Percentiles rank a stretch among this genome's conserved stretches.
These are phyloP conservation scores for Zygosaccharomyces sapae DNA, from an alignment of 1,139 yeast species.

Conservation along the genomic window DNA sequence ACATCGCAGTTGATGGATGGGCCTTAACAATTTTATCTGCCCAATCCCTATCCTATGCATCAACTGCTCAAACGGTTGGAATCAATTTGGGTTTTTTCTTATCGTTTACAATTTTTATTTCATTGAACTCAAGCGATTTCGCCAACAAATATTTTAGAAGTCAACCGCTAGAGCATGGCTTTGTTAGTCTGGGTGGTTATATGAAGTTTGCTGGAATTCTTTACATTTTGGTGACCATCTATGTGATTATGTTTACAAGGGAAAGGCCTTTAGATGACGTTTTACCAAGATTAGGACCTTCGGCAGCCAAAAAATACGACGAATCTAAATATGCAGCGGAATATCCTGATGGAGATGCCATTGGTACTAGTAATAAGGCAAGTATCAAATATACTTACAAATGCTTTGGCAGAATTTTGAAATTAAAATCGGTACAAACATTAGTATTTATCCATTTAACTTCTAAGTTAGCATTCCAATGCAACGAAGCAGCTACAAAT, in stretches of 20 bases:
- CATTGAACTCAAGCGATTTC: conserved; percentile 87
- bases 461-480: conserved; percentile 90
- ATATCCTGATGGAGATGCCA: conserved; percentile 26
- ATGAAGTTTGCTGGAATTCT: conserved; percentile 72
- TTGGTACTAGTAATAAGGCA: conserved; percentile 26
- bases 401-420: conserved; percentile 73
- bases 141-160: conserved; percentile 77
- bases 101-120: conserved; percentile 85
- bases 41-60: conserved; percentile 82
- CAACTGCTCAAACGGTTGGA: conserved; percentile 96
- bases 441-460: conserved; percentile 70
- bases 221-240: conserved; percentile 62
- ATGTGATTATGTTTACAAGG: conserved; percentile 53
- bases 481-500: conserved; percentile 93
- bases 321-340: conserved; percentile 24
- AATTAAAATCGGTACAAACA: conserved; percentile 69
- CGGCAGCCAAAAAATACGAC: conserved; percentile 36
- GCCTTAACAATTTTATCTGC: conserved; percentile 82
- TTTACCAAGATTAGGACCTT: conserved; percentile 38
- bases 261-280: conserved; percentile 51
- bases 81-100: conserved; percentile 88
- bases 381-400: conserved; percentile 52
- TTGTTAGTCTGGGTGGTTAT: conserved; percentile 70
- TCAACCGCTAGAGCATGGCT: conserved; percentile 58
- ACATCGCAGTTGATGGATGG: conserved; percentile 99